Evolutionary conservation across 768 basidiomycete genomes (phyloP).

Genomic region (Crepidotus variabilis): DNA sequence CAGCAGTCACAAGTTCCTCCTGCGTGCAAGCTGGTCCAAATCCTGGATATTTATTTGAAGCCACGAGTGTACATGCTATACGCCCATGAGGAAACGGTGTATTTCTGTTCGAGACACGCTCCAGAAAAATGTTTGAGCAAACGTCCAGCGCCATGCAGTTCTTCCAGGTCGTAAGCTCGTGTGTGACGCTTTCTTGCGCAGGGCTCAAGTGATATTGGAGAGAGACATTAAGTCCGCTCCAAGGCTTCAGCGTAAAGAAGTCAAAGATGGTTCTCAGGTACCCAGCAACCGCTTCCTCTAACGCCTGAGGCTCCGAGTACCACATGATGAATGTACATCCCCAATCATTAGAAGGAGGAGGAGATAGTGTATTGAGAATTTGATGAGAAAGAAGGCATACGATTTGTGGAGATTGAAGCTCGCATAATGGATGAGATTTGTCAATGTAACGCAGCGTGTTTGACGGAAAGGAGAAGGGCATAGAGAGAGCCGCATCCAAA

Average conservation of each 20-base stretch:
- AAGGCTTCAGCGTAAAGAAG: constrained; percentile 17
- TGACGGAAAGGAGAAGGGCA: constrained; percentile 23
- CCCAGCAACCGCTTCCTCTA: constrained; percentile 23
- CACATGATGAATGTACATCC: constrained; percentile 28
- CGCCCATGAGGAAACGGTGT: constrained; percentile 23
- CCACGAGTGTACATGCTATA: constrained; percentile 21
- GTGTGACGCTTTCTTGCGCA: not conserved
- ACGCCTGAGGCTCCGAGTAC: constrained; percentile 25
- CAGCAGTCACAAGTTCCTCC: constrained; percentile 28
- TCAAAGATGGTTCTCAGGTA: constrained; percentile 27
- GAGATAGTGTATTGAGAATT: constrained; percentile 24
- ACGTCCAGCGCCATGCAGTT: not conserved
- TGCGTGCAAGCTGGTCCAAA: constrained; percentile 31
- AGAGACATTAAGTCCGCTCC: constrained; percentile 4
- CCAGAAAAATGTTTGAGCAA: constrained; percentile 20
- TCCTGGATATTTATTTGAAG: constrained; percentile 27
- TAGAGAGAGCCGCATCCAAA: constrained; percentile 20
- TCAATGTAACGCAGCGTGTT: constrained; percentile 19
- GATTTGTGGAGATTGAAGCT: constrained; percentile 18
- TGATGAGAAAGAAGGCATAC: constrained; percentile 27
- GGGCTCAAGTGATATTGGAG: constrained; percentile 1
- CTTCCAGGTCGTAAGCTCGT: constrained; percentile 4
- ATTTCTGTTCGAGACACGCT: constrained; percentile 13
- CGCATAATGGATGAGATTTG: constrained; percentile 10
- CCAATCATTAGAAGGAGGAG: constrained; percentile 24